Base-by-base conservation (phyloP, 2,329 filamentous ascomycete genomes). In the Stachybotrys echinatus region DNA sequence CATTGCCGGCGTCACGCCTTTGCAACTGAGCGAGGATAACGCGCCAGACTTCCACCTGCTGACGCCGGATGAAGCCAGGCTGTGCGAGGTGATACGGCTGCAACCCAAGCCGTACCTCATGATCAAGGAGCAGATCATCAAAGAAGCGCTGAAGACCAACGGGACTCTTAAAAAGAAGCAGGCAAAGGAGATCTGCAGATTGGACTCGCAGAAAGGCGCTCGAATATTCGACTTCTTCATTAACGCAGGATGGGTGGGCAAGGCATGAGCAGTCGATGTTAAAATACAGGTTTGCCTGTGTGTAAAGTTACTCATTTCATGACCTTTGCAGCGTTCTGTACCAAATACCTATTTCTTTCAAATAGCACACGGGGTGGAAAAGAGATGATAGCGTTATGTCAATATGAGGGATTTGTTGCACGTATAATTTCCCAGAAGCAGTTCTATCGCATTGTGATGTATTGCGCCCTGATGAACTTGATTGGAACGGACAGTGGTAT, bases 221-320 rank as follows among this genome's bases (percentile, higher is more conserved):
- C 80, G 89, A 56, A 83, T 97, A 51, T 96, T 92, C 69, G 94
- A 97, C 67, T 97, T 96, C 65, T 92, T 96, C 72, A 88, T 95
- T 54, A 89, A 91, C 64, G 85, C 85, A 50, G 94, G 92, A 3
- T 97, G 92, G 91, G 85, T 97, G 53, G 87, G 85, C 27, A 94
- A 95, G 74, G 88, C 85, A 22, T 95, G 55, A 65, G 49, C 31
- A 39, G n/a, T 22, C 31, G 17, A 8, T 37, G 10, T 37, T n/a
- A n/a, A n/a, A n/a, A n/a, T n/a, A n/a, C n/a, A n/a, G n/a, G n/a
- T n/a, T n/a, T n/a, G n/a, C n/a, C n/a, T n/a, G n/a, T n/a, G n/a
- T n/a, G n/a, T n/a, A n/a, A n/a, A n/a, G n/a, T n/a, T n/a, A n/a
- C n/a, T n/a, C n/a, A n/a, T n/a, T n/a, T n/a, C n/a, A n/a, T n/a